phyloP scores from a whole-genome alignment of 1,139 yeast genomes.

The Saccharomyces uvarum region DNA sequence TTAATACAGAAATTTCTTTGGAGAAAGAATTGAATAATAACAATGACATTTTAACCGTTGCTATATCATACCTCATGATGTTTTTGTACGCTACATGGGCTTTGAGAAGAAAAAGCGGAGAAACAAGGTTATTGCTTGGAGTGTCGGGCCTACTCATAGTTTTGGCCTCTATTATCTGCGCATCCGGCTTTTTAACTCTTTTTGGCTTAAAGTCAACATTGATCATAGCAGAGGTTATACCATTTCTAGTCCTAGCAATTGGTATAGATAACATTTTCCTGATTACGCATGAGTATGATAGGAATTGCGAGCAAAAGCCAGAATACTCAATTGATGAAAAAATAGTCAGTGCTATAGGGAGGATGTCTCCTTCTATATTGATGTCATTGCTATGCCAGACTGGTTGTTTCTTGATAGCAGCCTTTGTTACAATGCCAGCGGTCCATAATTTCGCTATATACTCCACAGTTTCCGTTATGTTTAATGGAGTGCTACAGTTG shows the following conservation, averaged over 20 bases:
- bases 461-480: conserved; percentile 76
- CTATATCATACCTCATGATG: conserved; percentile 78
- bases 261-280: conserved; percentile 92
- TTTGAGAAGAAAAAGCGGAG: conserved; percentile 36
- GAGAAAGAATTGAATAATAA: conserved; percentile 77
- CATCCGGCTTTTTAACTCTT: conserved; percentile 74
- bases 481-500: conserved; percentile 71
- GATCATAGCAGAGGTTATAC: conserved; percentile 93
- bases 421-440: conserved; percentile 88
- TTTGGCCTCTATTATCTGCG: conserved; percentile 64
- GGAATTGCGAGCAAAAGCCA: conserved; percentile 42
- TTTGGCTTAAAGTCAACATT: conserved; percentile 77
- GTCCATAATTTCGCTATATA: conserved; percentile 87
- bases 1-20: conserved; percentile 74
- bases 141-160: conserved; percentile 76
- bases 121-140: conserved; percentile 68
- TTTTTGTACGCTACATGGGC: conserved; percentile 82
- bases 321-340: conserved; percentile 45
- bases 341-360: conserved; percentile 55
- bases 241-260: conserved; percentile 85
- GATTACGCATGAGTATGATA: conserved; percentile 68
- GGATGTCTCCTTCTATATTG: conserved; percentile 81
- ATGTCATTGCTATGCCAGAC: conserved; percentile 71
- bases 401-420: conserved; percentile 69
- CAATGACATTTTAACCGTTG: conserved; percentile 65